Percentiles rank a stretch among this genome's conserved stretches.
Conservation (phyloP, 1,139 yeast genomes). For the Geotrichum phurueaensis region DNA sequence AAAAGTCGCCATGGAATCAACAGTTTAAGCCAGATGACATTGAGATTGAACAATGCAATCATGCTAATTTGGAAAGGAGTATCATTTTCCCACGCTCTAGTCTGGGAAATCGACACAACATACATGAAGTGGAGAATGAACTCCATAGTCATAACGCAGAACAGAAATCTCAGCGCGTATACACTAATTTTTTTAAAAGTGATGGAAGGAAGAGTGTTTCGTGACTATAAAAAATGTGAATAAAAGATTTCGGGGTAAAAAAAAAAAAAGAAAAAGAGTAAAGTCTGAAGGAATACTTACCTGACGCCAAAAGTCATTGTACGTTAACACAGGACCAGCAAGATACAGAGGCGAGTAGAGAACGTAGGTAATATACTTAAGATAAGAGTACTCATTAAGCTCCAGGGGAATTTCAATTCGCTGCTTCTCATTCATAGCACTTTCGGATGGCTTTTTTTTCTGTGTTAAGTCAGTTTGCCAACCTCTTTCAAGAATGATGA, state of each 20-base stretch:
- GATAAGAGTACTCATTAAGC: slow-evolving; percentile 49
- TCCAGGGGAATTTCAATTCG: slow-evolving; percentile 65
- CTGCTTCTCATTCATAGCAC: slow-evolving; percentile 49
- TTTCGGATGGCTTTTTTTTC: slow-evolving; percentile 17
- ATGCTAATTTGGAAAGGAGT: slow-evolving; percentile 90
- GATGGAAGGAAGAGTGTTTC: slow-evolving; percentile 47
- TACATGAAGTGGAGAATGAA: slow-evolving; percentile 78
- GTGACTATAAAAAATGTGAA: slow-evolving; percentile 20
- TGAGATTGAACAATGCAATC: slow-evolving; percentile 87
- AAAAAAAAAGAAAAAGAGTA: slow-evolving; percentile 27
- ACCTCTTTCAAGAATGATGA: not conserved
- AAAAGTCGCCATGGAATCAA: slow-evolving; percentile 95
- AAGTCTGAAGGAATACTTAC: slow-evolving; percentile 27
- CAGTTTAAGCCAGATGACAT: slow-evolving; percentile 83
- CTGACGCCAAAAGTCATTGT: slow-evolving; percentile 85
- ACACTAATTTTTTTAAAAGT: slow-evolving; percentile 46
- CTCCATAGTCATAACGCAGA: slow-evolving; percentile 85
- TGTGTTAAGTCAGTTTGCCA: slow-evolving; percentile 9
- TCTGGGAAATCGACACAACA: slow-evolving; percentile 85
- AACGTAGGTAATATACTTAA: slow-evolving; percentile 68
- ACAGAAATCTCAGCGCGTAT: slow-evolving; percentile 61
- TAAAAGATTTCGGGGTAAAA: too few species aligned
- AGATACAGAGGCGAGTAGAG: slow-evolving; percentile 84
- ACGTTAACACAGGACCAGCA: slow-evolving; percentile 92
- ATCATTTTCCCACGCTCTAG: slow-evolving; percentile 85